phyloP scores from a whole-genome alignment of 371 early-diverging fungal genomes.

The Smittium mucronatum region DNA sequence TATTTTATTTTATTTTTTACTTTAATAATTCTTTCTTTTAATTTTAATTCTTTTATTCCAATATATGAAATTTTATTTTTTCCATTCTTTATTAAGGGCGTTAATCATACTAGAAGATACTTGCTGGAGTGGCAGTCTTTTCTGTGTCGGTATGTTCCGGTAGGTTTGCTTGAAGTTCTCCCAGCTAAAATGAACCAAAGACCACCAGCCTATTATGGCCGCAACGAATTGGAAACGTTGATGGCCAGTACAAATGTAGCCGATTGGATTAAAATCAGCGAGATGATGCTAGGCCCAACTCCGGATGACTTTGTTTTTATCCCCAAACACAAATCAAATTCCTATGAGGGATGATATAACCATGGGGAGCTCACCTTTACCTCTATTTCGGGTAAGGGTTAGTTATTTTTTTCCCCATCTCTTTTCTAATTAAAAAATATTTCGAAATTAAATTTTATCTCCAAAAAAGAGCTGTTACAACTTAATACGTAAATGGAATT shows the following conservation, averaged over 20 bases:
- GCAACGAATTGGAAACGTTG: slow-evolving; percentile 87
- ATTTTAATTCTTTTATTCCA: background rate
- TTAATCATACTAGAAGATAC: slow-evolving; percentile 75
- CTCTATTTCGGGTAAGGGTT: background rate
- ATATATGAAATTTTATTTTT: no score
- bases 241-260: slow-evolving; percentile 66
- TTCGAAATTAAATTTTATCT: background rate
- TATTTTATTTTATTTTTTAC: background rate
- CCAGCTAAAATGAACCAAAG: slow-evolving; percentile 87
- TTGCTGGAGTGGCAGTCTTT: slow-evolving; percentile 90
- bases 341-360: slow-evolving; percentile 41
- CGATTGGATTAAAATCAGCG: slow-evolving; percentile 88
- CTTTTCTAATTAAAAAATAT: background rate
- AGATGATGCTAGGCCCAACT: slow-evolving; percentile 68
- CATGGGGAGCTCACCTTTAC: background rate
- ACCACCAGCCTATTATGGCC: slow-evolving; percentile 71
- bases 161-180: slow-evolving; percentile 78
- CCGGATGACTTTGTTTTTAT: slow-evolving; percentile 75
- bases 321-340: slow-evolving; percentile 87
- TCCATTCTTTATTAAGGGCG: slow-evolving; percentile 38
- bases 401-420: no score
- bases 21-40: background rate
- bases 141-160: slow-evolving; percentile 65
- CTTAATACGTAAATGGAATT: background rate
- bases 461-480: background rate